Conservation (phyloP, 208 protist species). For the Trichomonas gallinae region DNA sequence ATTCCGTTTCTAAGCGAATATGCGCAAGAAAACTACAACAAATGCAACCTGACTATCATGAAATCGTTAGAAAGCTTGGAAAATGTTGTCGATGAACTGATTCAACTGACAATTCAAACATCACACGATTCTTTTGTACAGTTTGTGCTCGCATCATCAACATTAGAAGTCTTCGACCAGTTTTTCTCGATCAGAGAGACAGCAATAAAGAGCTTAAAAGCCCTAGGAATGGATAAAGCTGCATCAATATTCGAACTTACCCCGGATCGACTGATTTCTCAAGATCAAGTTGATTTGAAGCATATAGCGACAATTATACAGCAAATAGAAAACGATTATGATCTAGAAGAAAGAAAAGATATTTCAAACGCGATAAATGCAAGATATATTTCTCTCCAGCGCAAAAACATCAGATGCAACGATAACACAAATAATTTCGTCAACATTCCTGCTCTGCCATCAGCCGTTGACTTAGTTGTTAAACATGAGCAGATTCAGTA, state of each 20-base stretch:
- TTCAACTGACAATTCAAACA: background rate
- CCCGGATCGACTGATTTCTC: background rate
- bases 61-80: background rate
- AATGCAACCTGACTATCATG: background rate
- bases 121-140: background rate
- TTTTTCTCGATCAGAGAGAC: background rate
- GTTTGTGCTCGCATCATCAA: background rate
- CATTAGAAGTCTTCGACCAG: background rate
- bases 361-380: background rate
- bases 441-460: background rate
- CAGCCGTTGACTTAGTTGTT: background rate
- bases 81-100: background rate
- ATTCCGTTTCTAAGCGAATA: background rate
- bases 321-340: background rate
- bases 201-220: background rate
- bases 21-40: background rate
- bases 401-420: background rate
- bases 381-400: background rate
- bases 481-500: background rate
- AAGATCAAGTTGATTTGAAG: slow-evolving; percentile 15
- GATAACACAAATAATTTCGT: background rate
- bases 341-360: background rate
- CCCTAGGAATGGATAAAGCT: background rate
- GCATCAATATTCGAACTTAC: background rate
- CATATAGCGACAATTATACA: background rate